Conservation (phyloP, 164 flowering plant species). For the Nelumbo lutea region DNA sequence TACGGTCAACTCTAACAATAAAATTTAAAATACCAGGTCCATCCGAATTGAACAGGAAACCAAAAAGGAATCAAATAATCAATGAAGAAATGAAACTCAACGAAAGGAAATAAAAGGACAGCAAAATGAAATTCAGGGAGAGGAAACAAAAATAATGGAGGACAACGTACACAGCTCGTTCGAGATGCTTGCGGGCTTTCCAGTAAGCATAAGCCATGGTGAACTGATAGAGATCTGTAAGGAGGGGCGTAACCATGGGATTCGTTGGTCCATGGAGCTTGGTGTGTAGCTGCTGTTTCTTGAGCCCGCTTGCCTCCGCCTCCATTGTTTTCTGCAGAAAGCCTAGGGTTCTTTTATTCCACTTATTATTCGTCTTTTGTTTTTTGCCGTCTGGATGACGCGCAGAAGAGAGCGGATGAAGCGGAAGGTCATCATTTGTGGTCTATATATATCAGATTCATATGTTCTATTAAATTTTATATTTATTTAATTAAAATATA, state of each 20-base stretch:
- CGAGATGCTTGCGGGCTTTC: conserved; percentile 90
- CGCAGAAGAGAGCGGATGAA: too few species aligned
- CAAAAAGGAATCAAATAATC: too few species aligned
- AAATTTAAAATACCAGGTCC: not conserved
- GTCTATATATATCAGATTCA: too few species aligned
- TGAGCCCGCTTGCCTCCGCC: conserved; percentile 28
- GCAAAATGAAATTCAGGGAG: not conserved
- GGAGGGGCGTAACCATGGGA: conserved; percentile 93
- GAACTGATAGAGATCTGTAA: conserved; percentile 94
- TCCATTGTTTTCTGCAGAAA: conserved; percentile 38
- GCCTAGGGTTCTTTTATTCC: conserved; percentile 15
- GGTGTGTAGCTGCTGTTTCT: conserved; percentile 6
- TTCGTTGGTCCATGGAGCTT: conserved; percentile 64
- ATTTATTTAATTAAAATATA: too few species aligned
- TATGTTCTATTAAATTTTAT: too few species aligned
- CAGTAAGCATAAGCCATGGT: conserved; percentile 99
- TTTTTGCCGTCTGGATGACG: not conserved
- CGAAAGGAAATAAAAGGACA: not conserved
- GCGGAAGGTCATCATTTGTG: too few species aligned
- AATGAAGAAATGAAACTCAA: too few species aligned
- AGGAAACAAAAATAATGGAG: not conserved
- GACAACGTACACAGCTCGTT: conserved; percentile 62
- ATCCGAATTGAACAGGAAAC: not conserved
- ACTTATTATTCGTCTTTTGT: not conserved
- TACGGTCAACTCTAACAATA: too few species aligned